phyloP scores from a whole-genome alignment of 257 asterid species.

The Henckelia pumila region DNA sequence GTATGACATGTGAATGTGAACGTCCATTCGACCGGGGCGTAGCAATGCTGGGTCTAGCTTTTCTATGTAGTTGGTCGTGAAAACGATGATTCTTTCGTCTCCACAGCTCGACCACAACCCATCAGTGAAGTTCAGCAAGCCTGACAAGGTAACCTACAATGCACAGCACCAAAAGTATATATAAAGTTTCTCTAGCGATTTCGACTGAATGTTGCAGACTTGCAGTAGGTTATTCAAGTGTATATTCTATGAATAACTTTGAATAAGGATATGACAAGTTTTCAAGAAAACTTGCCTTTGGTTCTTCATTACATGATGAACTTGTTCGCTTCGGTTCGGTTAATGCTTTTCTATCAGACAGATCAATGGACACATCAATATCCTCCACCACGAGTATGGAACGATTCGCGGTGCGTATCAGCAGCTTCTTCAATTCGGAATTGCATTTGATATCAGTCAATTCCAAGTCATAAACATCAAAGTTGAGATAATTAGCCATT shows the following conservation, averaged over 20 bases:
- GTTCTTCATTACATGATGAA: slow-evolving; percentile 15
- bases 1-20: slow-evolving; percentile 32
- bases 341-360: slow-evolving; percentile 5
- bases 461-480: slow-evolving; percentile 59
- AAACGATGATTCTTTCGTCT: slow-evolving; percentile 37
- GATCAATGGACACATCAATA: slow-evolving; percentile 52
- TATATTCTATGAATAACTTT: too few species aligned
- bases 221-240: too few species aligned
- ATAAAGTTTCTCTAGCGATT: too few species aligned
- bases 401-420: slow-evolving; percentile 46
- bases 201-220: too few species aligned
- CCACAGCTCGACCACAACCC: slow-evolving; percentile 54
- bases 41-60: slow-evolving; percentile 52
- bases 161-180: too few species aligned
- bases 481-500: slow-evolving; percentile 48
- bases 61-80: slow-evolving; percentile 46
- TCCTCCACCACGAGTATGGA: slow-evolving; percentile 61
- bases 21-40: slow-evolving; percentile 63
- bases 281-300: too few species aligned
- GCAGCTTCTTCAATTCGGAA: slow-evolving; percentile 47
- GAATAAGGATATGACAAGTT: too few species aligned
- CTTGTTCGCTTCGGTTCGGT: not conserved
- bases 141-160: slow-evolving; percentile 47
- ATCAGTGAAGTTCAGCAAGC: slow-evolving; percentile 50
- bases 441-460: slow-evolving; percentile 43